phyloP scores from a whole-genome alignment of 495 filamentous ascomycete species.

The Penicillium waksmanii region DNA sequence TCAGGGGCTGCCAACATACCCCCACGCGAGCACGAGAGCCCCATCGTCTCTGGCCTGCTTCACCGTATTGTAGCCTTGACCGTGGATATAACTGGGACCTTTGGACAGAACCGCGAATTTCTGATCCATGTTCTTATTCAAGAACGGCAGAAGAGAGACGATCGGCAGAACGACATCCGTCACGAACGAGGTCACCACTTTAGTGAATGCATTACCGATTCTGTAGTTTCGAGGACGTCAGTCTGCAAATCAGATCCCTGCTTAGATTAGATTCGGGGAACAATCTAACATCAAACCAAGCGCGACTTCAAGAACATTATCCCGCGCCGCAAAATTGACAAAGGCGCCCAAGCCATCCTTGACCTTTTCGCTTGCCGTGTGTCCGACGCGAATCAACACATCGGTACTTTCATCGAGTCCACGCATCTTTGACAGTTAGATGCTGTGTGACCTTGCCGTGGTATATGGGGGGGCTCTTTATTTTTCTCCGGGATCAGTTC shows the following conservation, averaged over 20 bases:
- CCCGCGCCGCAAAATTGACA: constrained; percentile 70
- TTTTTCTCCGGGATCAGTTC: not conserved
- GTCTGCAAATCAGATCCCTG: not conserved
- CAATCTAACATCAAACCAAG: constrained; percentile 70
- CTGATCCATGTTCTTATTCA: constrained; percentile 73
- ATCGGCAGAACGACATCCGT: constrained; percentile 71
- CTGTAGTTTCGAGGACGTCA: constrained; percentile 36
- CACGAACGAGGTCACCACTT: constrained; percentile 72
- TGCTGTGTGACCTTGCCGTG: not conserved
- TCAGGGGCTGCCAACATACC: constrained; percentile 43
- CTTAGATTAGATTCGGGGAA: not conserved
- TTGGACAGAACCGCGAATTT: constrained; percentile 69
- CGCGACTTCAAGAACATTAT: constrained; percentile 77
- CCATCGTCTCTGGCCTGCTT: constrained; percentile 70
- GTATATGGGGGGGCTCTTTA: not conserved
- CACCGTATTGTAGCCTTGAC: constrained; percentile 67
- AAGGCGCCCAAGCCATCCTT: constrained; percentile 62
- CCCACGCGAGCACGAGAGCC: constrained; percentile 72
- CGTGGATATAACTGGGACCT: constrained; percentile 53
- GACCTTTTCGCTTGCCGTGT: constrained; percentile 38
- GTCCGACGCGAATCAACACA: constrained; percentile 28
- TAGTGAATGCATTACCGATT: constrained; percentile 72
- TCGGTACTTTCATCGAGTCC: constrained; percentile 37
- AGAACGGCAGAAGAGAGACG: constrained; percentile 67
- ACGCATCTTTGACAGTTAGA: constrained; percentile 29